Evolutionary conservation across 2,329 filamentous ascomycete genomes (phyloP), one percentile per base, ranked within the genome.

Genomic region (Pseudogymnoascus sp.): DNA sequence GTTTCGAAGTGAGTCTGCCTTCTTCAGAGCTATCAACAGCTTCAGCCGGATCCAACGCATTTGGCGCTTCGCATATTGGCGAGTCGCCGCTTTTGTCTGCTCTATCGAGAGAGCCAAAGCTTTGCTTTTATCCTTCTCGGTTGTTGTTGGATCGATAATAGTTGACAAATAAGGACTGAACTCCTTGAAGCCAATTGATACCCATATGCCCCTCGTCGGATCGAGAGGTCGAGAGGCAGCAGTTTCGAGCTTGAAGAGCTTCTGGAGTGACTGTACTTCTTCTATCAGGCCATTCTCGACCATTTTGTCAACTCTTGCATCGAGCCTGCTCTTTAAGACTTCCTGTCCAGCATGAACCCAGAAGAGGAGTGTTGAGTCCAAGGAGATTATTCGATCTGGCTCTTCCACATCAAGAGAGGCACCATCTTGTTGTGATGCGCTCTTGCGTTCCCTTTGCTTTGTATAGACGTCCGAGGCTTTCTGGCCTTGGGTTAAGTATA

Each of bases 121-220:
- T 16, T 78, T 78, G 19, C 82, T 79, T 61, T 42, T 61, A 3
- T 82, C 78, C 64, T 70, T 61, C 42, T 67, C 59, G 29, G 69
- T 65, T 62, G 68, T 24, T 62, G 67, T 63, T 6, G 68, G 69
- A 64, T 74, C 65, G 67, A 76, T 69, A 13, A 79, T 65, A 1
- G 82, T 81, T 1, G 76, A 70, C 24, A 93, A 77, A 70, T 92
- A 96, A 0, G 84, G 81, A 64, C 89, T 82, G 72, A 97, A 89
- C 72, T 99, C 91, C 73, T 96, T 97, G 76, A 92, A 97, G 0
- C 95, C 95, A 66, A 99, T 99, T 1, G 93, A 95, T 62, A 96
- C 89, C 92, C 93, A 99, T 47, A 99, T 96, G 0, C 95, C 96
- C 62, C 87, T 86, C 1, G 84, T 89, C 67, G 85, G 81, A 71